Conservation (phyloP, 495 filamentous ascomycete species). For the Aspergillus sclerotioniger region DNA sequence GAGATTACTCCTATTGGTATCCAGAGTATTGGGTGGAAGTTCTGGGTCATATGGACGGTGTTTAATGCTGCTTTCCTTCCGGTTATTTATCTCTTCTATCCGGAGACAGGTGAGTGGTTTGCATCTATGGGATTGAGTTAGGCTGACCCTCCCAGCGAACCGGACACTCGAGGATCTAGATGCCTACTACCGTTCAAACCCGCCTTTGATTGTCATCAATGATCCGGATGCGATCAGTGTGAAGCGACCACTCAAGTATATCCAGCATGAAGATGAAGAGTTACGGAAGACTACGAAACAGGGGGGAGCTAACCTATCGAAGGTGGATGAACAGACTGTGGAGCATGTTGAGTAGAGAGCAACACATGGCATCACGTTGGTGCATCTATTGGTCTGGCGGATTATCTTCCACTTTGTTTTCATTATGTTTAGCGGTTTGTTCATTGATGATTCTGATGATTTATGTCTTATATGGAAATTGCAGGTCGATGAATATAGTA, state of each 20-base stretch:
- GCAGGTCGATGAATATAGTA: no score
- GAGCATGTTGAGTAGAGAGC: no score
- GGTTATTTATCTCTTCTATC: slow-evolving; percentile 61
- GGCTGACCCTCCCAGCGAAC: slow-evolving; percentile 33
- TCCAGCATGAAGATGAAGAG: no score
- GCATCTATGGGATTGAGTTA: background rate
- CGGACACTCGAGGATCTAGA: slow-evolving; percentile 47
- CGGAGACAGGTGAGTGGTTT: slow-evolving; percentile 48
- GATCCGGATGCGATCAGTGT: slow-evolving; percentile 32
- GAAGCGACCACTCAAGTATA: slow-evolving; percentile 29
- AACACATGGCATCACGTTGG: no score
- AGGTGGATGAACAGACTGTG: no score
- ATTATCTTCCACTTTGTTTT: no score
- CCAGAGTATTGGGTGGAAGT: slow-evolving; percentile 52
- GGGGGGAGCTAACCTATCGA: no score
- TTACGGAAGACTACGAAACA: no score
- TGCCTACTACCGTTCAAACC: slow-evolving; percentile 45
- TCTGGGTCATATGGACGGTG: slow-evolving; percentile 62
- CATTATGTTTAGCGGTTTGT: no score
- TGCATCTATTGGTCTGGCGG: no score
- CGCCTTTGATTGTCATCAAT: slow-evolving; percentile 36
- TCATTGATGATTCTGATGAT: no score
- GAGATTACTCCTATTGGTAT: slow-evolving; percentile 60
- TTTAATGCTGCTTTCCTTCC: slow-evolving; percentile 59
- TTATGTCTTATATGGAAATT: no score